phyloP scores from a whole-genome alignment of 2,329 filamentous ascomycete species.

The Tolypocladium nubicola region DNA sequence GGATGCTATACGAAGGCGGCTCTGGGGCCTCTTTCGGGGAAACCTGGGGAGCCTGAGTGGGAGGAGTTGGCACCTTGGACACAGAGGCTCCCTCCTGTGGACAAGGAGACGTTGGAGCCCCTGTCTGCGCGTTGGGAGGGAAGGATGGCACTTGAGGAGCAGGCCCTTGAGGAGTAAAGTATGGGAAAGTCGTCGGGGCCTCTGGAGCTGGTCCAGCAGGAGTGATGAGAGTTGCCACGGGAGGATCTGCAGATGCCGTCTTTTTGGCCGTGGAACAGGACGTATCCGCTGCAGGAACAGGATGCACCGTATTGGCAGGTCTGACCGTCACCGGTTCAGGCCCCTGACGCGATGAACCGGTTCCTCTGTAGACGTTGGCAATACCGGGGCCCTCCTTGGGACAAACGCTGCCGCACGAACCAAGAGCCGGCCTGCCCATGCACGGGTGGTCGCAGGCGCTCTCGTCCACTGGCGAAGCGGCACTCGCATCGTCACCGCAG shows the following conservation, averaged over 20 bases:
- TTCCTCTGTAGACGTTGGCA: conserved; percentile 21
- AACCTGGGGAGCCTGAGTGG: conserved; percentile 3
- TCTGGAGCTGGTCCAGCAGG: conserved; percentile 7
- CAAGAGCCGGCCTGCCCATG: conserved; percentile 14
- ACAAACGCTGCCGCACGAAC: conserved; percentile 23
- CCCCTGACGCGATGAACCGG: conserved; percentile 1
- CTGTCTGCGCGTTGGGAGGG: neutral
- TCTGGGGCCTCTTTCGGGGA: conserved; percentile 5
- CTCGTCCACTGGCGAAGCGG: conserved; percentile 16
- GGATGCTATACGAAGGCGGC: conserved; percentile 6
- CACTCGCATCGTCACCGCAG: conserved; percentile 21
- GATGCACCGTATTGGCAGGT: neutral
- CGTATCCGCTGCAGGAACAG: conserved; percentile 2
- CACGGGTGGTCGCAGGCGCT: conserved; percentile 20
- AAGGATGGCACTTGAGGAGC: neutral
- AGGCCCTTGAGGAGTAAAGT: neutral
- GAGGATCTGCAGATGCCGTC: neutral
- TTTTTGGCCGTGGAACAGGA: neutral
- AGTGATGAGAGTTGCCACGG: neutral
- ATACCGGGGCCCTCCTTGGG: conserved; percentile 13
- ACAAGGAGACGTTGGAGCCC: neutral
- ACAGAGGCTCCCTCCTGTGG: neutral
- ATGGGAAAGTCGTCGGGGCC: conserved; percentile 2
- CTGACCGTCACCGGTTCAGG: neutral
- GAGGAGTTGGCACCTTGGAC: neutral